A percentile compares a stretch with the other conserved stretches of the same genome.
These are phyloP conservation scores for Tulasnella sp. DNA, from an alignment of 768 basidiomycete species.

Conservation along the genomic window DNA sequence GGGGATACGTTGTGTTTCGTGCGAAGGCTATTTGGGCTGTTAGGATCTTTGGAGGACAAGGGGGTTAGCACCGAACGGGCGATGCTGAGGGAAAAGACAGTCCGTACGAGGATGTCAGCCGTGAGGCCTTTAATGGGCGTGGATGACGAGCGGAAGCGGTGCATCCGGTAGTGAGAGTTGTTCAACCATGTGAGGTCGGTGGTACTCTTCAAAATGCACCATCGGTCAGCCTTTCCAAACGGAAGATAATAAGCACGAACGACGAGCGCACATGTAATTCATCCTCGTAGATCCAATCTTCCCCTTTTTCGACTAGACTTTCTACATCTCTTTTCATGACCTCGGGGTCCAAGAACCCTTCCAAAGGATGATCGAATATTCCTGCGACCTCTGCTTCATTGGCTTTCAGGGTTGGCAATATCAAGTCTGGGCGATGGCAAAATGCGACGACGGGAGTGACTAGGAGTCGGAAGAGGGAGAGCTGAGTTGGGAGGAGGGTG, in stretches of 20 bases:
- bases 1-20: slow-evolving; percentile 43
- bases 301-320: slow-evolving; percentile 51
- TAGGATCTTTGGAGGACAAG: slow-evolving; percentile 41
- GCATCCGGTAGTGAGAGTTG: slow-evolving; percentile 61
- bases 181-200: slow-evolving; percentile 49
- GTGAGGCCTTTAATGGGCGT: slow-evolving; percentile 83
- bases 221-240: not conserved
- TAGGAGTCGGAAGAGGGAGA: slow-evolving; percentile 58
- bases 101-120: slow-evolving; percentile 69
- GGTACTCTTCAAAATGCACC: slow-evolving; percentile 40
- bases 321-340: slow-evolving; percentile 38
- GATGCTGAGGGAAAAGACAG: slow-evolving; percentile 24
- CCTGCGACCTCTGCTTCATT: slow-evolving; percentile 58
- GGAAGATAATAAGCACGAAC: slow-evolving; percentile 14
- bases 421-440: slow-evolving; percentile 41
- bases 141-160: slow-evolving; percentile 68
- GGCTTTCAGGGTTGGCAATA: slow-evolving; percentile 49
- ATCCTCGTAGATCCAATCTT: slow-evolving; percentile 73
- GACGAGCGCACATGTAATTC: slow-evolving; percentile 55
- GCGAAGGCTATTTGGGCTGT: slow-evolving; percentile 61
- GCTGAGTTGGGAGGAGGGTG: slow-evolving; percentile 54
- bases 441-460: slow-evolving; percentile 76
- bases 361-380: slow-evolving; percentile 75
- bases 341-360: slow-evolving; percentile 58
- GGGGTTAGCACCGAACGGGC: slow-evolving; percentile 1